Base-by-base conservation (phyloP, 441 rosid genomes). In the Populus hybrid region DNA sequence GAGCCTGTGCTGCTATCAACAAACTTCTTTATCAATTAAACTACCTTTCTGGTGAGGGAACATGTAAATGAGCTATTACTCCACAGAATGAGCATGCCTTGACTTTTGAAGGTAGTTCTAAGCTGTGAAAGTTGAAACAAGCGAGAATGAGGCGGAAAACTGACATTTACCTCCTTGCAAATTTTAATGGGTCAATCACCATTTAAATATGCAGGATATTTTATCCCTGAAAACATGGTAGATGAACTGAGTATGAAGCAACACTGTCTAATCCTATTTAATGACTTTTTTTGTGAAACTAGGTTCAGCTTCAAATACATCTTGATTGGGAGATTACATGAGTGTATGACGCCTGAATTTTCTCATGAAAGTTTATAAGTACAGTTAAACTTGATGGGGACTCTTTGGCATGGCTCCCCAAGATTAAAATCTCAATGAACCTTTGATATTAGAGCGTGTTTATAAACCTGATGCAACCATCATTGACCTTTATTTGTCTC, bases 401-500 rank as follows among this genome's bases (percentile, higher is more conserved):
- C 76, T 66, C 14, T 67, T 24, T 24, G 45, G 1, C 9, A 26
- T 73, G 33, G 28, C 4, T 73, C 10, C 21, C 14, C 9, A 31
- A 35, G 31, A 63, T 56, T n/a, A 20, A n/a, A 36, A 36, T 38
- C 18, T 45, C 29, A 16, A 18, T 21, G 29, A 6, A 16, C 21
- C n/a, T 23, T 18, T 74, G 16, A 14, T 50, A 20, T 8, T 61
- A 28, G 26, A 1, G 6, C 35, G 56, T 59, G 12, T 59, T n/a
- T 59, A 9, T 68, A n/a, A 23, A 24, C 14, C 9, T 68, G 20
- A 56, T 69, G 73, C 64, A 36, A 68, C 38, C 63, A 64, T 84
- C n/a, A 64, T 79, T 79, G 69, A 81, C 73, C 6, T 38, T 35
- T 81, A 65, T 76, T 82, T 85, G 77, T 73, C 26, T 82, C 76